Base-by-base conservation (phyloP, 2,329 filamentous ascomycete species). In the Trichoderma hamatum region DNA sequence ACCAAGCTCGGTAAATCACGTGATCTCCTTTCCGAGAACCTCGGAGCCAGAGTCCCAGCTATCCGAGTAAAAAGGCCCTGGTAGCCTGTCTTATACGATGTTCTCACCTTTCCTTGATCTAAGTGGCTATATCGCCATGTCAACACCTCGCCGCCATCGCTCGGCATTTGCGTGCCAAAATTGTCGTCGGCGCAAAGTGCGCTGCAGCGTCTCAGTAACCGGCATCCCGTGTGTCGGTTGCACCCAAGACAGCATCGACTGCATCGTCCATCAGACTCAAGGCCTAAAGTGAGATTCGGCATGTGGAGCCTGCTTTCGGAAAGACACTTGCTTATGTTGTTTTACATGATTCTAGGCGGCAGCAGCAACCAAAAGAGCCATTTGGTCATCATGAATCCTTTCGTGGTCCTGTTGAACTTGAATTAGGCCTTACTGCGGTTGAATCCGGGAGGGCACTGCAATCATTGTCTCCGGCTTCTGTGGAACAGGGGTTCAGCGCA, bases 161-260 rank as follows among this genome's bases (percentile, higher is more conserved):
- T 62, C 59, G 59, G 59, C 59, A 62, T 43, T 62, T 34, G 62
- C 62, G 6, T 65, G 62, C 13, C 62, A 65, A 32, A 65, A 54
- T 19, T 65, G 62, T 56, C 62, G 62, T 5, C 62, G 52, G 13
- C 62, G 62, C 19, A 65, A 65, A 36, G 62, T 65, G 6, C 46
- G 52, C 34, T 65, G 62, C 62, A 65, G 52, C 26, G 62, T 65
- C 30, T 34, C 51, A n/a, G 52, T 56, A 26, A 56, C 52, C 30
- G 62, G 62, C 26, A 56, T 56, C 24, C 62, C 62, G 14, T 65
- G 62, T 36, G 34, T 65, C 32, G 36, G 36, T 14, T 65, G 62
- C 52, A 43, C 62, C 26, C 62, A 65, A 21, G 62, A 54, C 24
- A 55, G 39, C 36, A 55, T 54, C 1, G 30, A 34, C 7, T 54